phyloP scores from a whole-genome alignment of 1,139 yeast genomes.

The Maudiozyma humilis region DNA sequence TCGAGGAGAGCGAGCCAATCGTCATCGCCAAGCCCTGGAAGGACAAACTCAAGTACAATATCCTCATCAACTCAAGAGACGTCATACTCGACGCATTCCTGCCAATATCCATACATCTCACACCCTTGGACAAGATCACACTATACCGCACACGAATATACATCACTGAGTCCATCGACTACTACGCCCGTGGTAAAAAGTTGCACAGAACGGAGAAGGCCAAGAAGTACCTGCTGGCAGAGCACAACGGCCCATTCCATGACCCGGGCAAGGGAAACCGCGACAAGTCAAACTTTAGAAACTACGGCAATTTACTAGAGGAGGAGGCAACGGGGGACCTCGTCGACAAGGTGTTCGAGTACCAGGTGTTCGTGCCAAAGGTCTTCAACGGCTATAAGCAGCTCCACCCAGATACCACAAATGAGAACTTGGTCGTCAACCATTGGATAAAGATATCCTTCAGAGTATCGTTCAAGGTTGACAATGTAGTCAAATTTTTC shows the following conservation, averaged over 20 bases:
- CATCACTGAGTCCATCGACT: constrained; percentile 78
- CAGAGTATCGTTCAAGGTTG: constrained; percentile 57
- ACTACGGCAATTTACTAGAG: constrained; percentile 34
- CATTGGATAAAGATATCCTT: constrained; percentile 91
- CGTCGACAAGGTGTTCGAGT: constrained; percentile 60
- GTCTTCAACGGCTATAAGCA: constrained; percentile 86
- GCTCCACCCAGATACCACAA: constrained; percentile 46
- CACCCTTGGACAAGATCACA: constrained; percentile 79
- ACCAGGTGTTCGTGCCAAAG: constrained; percentile 73
- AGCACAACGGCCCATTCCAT: constrained; percentile 53
- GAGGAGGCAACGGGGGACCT: constrained; percentile 32
- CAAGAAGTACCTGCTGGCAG: constrained; percentile 65
- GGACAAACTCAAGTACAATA: constrained; percentile 77
- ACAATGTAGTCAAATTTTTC: constrained; percentile 66
- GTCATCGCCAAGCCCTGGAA: constrained; percentile 89
- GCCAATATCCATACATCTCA: constrained; percentile 74
- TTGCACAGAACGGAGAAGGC: constrained; percentile 86
- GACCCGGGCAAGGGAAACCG: constrained; percentile 14
- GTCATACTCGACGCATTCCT: constrained; percentile 72
- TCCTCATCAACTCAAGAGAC: constrained; percentile 77
- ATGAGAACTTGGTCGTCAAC: constrained; percentile 67
- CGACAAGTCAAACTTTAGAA: constrained; percentile 29
- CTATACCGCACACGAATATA: constrained; percentile 78
- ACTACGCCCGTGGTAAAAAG: constrained; percentile 65
- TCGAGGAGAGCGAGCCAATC: constrained; percentile 87